Percentiles rank a stretch among this genome's conserved stretches.
Evolutionary conservation across 768 basidiomycete species (phyloP).

Genomic region (Lyophyllum shimeji): DNA sequence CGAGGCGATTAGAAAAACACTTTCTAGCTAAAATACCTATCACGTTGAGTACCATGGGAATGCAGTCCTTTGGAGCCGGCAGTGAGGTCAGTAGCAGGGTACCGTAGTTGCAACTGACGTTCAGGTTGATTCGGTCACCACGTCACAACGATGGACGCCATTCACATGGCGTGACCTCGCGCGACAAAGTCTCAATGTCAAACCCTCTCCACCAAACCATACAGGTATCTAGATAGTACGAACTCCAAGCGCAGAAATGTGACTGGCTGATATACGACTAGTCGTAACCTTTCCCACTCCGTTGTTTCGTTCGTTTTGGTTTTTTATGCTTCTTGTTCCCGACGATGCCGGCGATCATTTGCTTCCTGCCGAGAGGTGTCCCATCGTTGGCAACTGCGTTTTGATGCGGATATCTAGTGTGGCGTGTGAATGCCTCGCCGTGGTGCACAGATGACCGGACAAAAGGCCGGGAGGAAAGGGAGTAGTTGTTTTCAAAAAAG

Average conservation of each 20-base stretch:
- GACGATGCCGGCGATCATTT: conserved; percentile 39
- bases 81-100: not conserved
- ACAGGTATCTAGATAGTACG: not conserved
- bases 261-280: not conserved
- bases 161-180: not conserved
- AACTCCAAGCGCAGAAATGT: not conserved
- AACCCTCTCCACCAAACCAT: not conserved
- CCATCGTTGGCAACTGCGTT: conserved; percentile 79
- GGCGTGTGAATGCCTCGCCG: conserved; percentile 62
- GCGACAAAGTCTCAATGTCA: not conserved
- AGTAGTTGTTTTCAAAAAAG: conserved; percentile 69
- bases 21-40: not conserved
- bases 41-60: not conserved
- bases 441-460: conserved; percentile 57
- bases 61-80: not conserved
- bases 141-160: not conserved
- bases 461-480: conserved; percentile 59
- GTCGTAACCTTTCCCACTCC: conserved; percentile 94
- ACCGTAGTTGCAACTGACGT: not conserved
- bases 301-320: conserved; percentile 77
- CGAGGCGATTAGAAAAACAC: not conserved
- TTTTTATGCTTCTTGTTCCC: conserved; percentile 89
- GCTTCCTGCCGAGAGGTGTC: conserved; percentile 46
- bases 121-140: too few species aligned
- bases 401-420: conserved; percentile 80